Base-by-base conservation (phyloP, 768 basidiomycete genomes). In the Agaricus bisporus region DNA sequence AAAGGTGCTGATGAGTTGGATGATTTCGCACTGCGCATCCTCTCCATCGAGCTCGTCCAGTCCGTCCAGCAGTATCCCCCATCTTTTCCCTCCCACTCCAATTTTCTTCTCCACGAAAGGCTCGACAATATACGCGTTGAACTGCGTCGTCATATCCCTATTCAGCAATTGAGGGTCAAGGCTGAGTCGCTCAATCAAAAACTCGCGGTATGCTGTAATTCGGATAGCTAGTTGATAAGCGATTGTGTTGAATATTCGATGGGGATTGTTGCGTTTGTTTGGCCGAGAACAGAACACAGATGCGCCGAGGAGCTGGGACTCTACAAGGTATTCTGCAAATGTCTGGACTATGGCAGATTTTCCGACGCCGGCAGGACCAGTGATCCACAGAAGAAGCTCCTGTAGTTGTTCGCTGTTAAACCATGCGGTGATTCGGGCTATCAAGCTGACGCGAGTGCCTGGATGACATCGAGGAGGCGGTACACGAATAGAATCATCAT, bases 311-410 rank as follows among this genome's bases (percentile, higher is more conserved):
- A n/a, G n/a, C n/a, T 47, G 2, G 20, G 20, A n/a, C 18, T n/a
- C 11, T 4, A 17, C 25, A 1, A 51, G 43, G 5, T 38, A 36
- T 9, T 45, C 41, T 0, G 45, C 51, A 17, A 57, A 25, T 9
- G 48, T 57, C 25, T 53, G 29, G 8, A 51, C 28, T 2, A 56
- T 10, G 5, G 51, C 45, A 4, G 46, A 53, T 22, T 57, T 57
- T 5, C 56, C 56, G 2, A 48, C 48, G 5, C 56, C 56, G 3
- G 56, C 51, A 14, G 51, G 51, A 5, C 51, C 56, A 35, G 18
- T 48, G 9, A 53, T 22, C 56, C 56, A 57, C 1, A 52, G 32
- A 5, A 48, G 22, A 8, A 10, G n/a, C 15, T 35, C 22, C 12
- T 10, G n/a, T 3, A 18, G 28, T 4, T 22, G 5, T 15, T 2